Evolutionary conservation across 2,329 filamentous ascomycete species (phyloP).

Genomic region (Zalaria sp.): DNA sequence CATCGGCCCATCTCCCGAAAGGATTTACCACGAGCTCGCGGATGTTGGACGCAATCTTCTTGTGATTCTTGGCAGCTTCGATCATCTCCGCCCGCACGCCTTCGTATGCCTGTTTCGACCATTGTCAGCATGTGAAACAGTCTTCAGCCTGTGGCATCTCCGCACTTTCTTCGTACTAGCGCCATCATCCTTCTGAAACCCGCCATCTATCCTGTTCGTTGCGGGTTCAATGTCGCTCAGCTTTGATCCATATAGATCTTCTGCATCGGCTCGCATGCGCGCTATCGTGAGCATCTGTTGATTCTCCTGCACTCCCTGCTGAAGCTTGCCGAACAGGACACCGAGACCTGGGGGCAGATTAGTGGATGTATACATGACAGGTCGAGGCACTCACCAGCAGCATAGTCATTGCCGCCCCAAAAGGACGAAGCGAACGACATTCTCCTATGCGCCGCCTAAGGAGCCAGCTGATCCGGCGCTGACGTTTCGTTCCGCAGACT

Average conservation of each 20-base stretch:
- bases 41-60: constrained; percentile 92
- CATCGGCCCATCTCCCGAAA: constrained; percentile 91
- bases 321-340: constrained; percentile 89
- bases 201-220: constrained; percentile 68
- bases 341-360: constrained; percentile 47
- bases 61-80: constrained; percentile 76
- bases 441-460: too few relatives aligned
- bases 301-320: constrained; percentile 91
- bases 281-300: constrained; percentile 86
- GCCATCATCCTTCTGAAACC: constrained; percentile 84
- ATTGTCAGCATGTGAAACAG: neutral
- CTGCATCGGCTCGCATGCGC: constrained; percentile 86
- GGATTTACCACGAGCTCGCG: constrained; percentile 89
- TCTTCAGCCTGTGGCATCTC: constrained; percentile 2
- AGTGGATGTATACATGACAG: neutral
- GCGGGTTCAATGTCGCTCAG: constrained; percentile 69
- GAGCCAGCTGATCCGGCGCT: too few relatives aligned
- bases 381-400: constrained; percentile 1
- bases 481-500: too few relatives aligned
- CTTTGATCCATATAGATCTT: constrained; percentile 73
- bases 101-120: constrained; percentile 61
- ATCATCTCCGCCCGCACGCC: constrained; percentile 87
- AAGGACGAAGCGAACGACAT: constrained; percentile 3
- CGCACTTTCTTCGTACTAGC: constrained; percentile 85
- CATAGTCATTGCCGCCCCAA: constrained; percentile 6